phyloP scores from a whole-genome alignment of 495 filamentous ascomycete species.

The Letharia lupina region DNA sequence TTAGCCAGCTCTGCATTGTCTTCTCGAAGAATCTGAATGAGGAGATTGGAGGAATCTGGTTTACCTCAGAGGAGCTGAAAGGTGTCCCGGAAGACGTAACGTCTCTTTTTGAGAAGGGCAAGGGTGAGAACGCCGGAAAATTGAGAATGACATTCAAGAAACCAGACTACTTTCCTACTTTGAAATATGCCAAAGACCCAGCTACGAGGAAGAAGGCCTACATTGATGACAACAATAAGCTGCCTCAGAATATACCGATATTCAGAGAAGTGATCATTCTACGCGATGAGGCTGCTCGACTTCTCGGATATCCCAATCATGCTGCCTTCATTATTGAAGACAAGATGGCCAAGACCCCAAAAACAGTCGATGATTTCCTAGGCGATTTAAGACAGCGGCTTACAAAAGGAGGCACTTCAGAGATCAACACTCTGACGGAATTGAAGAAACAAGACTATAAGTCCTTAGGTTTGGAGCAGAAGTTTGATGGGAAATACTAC shows the following conservation, averaged over 20 bases:
- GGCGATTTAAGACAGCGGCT: constrained; percentile 68
- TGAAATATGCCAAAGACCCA: constrained; percentile 53
- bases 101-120: constrained; percentile 59
- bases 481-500: constrained; percentile 68
- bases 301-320: constrained; percentile 88
- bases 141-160: constrained; percentile 61
- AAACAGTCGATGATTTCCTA: constrained; percentile 78
- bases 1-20: constrained; percentile 55
- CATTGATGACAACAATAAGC: constrained; percentile 68
- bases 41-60: constrained; percentile 60
- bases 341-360: constrained; percentile 93
- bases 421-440: constrained; percentile 60
- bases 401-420: constrained; percentile 66
- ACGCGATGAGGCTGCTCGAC: constrained; percentile 84
- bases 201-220: constrained; percentile 50
- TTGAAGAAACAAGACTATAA: constrained; percentile 74
- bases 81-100: constrained; percentile 57
- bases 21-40: constrained; percentile 66
- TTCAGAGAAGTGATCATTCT: constrained; percentile 83
- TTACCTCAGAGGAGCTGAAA: constrained; percentile 51
- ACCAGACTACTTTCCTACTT: constrained; percentile 56
- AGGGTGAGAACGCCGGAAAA: constrained; percentile 59
- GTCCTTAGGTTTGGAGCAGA: constrained; percentile 42
- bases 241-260: constrained; percentile 73
- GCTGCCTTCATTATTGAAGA: constrained; percentile 86